Evolutionary conservation across 805 yeast genomes (phyloP).

Genomic region (Starmerella sp.): DNA sequence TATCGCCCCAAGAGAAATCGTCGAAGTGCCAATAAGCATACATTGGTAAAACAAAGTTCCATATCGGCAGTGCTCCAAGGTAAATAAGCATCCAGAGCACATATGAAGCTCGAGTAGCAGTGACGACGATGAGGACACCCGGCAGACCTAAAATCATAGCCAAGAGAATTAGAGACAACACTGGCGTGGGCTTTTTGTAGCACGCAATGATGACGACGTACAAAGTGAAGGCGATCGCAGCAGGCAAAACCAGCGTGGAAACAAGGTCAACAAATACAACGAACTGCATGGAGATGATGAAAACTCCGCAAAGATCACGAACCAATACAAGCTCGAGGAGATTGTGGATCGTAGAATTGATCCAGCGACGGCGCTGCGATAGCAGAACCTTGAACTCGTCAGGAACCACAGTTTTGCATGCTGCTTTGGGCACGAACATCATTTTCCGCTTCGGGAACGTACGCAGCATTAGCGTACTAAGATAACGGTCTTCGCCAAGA

Average conservation of each 20-base stretch:
- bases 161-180: slow-evolving; percentile 62
- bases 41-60: slow-evolving; percentile 81
- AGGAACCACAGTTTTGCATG: slow-evolving; percentile 87
- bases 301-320: slow-evolving; percentile 83
- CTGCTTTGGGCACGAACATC: slow-evolving; percentile 79
- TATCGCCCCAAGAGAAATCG: slow-evolving; percentile 94
- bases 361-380: slow-evolving; percentile 95
- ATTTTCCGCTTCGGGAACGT: slow-evolving; percentile 86
- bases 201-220: slow-evolving; percentile 67
- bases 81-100: slow-evolving; percentile 71
- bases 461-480: slow-evolving; percentile 72
- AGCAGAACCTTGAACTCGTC: slow-evolving; percentile 63
- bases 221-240: slow-evolving; percentile 71
- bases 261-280: slow-evolving; percentile 71
- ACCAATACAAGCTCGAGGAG: slow-evolving; percentile 77
- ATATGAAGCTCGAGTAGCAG: slow-evolving; percentile 64
- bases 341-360: slow-evolving; percentile 87
- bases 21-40: slow-evolving; percentile 93
- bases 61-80: slow-evolving; percentile 72
- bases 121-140: slow-evolving; percentile 65
- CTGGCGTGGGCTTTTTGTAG: slow-evolving; percentile 63
- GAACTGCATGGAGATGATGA: slow-evolving; percentile 91
- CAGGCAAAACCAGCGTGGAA: slow-evolving; percentile 81
- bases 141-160: slow-evolving; percentile 78
- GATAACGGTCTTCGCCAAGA: slow-evolving; percentile 82